These are phyloP conservation scores for Sapria himalayana DNA, from an alignment of 345 rosid genomes.

Conservation along the genomic window DNA sequence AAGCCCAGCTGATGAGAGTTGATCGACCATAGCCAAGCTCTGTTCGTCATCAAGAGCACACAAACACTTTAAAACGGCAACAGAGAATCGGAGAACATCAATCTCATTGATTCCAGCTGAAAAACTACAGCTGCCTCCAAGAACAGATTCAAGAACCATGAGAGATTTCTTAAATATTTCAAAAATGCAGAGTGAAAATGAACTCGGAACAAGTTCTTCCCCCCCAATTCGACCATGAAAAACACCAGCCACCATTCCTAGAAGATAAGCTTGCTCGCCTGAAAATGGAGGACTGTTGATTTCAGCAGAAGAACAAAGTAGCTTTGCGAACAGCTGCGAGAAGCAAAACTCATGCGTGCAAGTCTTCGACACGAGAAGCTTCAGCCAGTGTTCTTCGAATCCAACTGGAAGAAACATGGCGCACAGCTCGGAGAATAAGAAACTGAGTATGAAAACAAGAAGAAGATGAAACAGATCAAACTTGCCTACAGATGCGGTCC, in stretches of 20 bases:
- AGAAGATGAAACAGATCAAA: not conserved
- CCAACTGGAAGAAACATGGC: conserved; percentile 27
- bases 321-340: conserved; percentile 19
- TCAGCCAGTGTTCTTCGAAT: conserved; percentile 55
- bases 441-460: conserved; percentile 1
- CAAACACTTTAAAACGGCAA: conserved; percentile 31
- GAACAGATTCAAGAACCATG: conserved; percentile 13
- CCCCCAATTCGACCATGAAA: conserved; percentile 21
- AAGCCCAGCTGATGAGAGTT: conserved; percentile 30
- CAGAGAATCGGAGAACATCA: conserved; percentile 49
- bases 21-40: conserved; percentile 14
- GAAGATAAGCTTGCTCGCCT: conserved; percentile 38
- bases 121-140: conserved; percentile 26
- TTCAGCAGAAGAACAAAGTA: conserved; percentile 7
- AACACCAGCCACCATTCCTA: conserved; percentile 35
- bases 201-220: conserved; percentile 19
- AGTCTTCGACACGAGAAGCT: conserved; percentile 40
- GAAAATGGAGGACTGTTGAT: conserved; percentile 17
- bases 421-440: conserved; percentile 2
- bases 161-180: conserved; percentile 24
- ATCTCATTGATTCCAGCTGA: conserved; percentile 28
- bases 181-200: conserved; percentile 14
- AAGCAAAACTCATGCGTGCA: conserved; percentile 41
- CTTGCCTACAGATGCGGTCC: conserved; percentile 34
- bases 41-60: conserved; percentile 29